Conservation (phyloP, 805 yeast species). For the Barnettozyma pratensis region DNA sequence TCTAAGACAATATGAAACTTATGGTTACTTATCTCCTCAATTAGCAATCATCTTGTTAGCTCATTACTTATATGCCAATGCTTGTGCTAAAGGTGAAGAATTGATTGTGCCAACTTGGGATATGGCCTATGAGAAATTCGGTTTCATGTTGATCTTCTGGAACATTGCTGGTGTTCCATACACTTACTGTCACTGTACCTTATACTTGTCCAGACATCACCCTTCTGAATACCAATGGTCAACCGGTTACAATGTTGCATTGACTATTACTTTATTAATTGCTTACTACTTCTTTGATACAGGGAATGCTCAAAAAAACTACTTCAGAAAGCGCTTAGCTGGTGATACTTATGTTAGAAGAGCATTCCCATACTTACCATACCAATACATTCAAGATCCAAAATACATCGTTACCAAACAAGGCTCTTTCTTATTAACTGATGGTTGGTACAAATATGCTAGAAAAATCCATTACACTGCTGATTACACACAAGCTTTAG, state of each 20-base stretch:
- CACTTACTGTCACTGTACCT: slow-evolving; percentile 93
- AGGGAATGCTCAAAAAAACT: slow-evolving; percentile 89
- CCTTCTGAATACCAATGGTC: slow-evolving; percentile 83
- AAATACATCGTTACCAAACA: slow-evolving; percentile 76
- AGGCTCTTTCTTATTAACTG: slow-evolving; percentile 81
- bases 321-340: slow-evolving; percentile 77
- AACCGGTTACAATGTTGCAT: slow-evolving; percentile 46
- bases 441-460: slow-evolving; percentile 93
- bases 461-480: slow-evolving; percentile 95
- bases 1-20: slow-evolving; percentile 72
- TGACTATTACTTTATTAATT: slow-evolving; percentile 50
- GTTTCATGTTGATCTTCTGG: slow-evolving; percentile 99
- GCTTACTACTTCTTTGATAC: slow-evolving; percentile 95
- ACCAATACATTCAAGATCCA: slow-evolving; percentile 78
- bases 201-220: slow-evolving; percentile 75
- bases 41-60: slow-evolving; percentile 70
- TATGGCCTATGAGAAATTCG: slow-evolving; percentile 98
- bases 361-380: slow-evolving; percentile 91
- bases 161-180: slow-evolving; percentile 98
- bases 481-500: slow-evolving; percentile 78
- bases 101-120: slow-evolving; percentile 98
- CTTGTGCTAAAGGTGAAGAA: slow-evolving; percentile 97
- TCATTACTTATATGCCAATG: slow-evolving; percentile 93
- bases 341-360: slow-evolving; percentile 77
- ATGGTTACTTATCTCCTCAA: slow-evolving; percentile 78